Evolutionary conservation across 768 basidiomycete genomes (phyloP).

Genomic region (Boletus patriciae): DNA sequence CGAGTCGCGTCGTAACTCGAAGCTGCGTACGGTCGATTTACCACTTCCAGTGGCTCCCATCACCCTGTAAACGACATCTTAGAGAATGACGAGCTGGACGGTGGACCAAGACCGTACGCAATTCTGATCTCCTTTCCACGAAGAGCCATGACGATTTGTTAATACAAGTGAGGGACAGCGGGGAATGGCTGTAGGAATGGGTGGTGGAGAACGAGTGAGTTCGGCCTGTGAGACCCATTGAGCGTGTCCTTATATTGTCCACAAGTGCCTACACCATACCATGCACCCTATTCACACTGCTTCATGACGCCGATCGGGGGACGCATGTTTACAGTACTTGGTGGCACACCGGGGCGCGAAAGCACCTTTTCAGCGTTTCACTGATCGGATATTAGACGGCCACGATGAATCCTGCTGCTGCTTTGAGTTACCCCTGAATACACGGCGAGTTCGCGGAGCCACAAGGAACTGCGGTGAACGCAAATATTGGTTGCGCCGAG

Average conservation of each 20-base stretch:
- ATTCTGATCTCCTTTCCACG: conserved; percentile 34
- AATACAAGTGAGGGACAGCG: neutral
- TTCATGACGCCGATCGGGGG: conserved; percentile 3
- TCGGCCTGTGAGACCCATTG: neutral
- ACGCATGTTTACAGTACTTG: conserved; percentile 15
- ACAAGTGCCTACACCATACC: conserved; percentile 7
- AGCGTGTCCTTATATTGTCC: conserved; percentile 18
- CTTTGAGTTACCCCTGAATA: conserved; percentile 5
- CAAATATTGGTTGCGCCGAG: neutral
- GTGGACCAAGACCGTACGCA: conserved; percentile 23
- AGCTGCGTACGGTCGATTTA: conserved; percentile 35
- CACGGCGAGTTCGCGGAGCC: conserved; percentile 22
- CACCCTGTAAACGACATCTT: conserved; percentile 22
- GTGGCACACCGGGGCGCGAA: conserved; percentile 8
- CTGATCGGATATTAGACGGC: conserved; percentile 27
- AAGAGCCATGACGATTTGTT: conserved; percentile 23
- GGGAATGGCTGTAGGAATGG: neutral
- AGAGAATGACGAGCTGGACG: neutral
- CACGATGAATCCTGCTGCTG: conserved; percentile 30
- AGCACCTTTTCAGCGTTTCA: conserved; percentile 21
- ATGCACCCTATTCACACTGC: conserved; percentile 17
- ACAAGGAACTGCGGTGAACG: conserved; percentile 2
- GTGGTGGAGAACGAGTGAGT: neutral
- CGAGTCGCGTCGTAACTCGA: neutral
- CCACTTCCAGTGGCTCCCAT: conserved; percentile 39